A percentile compares a stretch with the other conserved stretches of the same genome.
Evolutionary conservation across 208 protist genomes (phyloP).

Genomic region (Angomonas ambiguus): DNA sequence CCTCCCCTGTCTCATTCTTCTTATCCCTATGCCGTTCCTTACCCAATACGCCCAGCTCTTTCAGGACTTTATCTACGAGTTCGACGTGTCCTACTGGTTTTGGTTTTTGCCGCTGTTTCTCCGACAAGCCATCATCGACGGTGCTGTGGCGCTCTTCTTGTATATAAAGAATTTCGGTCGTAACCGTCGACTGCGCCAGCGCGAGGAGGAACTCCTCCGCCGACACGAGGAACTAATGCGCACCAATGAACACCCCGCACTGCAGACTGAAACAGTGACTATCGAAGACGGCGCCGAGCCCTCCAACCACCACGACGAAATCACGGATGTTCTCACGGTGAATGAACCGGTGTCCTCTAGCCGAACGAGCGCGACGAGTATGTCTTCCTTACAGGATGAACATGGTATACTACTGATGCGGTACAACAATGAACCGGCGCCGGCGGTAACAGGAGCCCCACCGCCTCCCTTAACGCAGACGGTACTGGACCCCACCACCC

Average conservation of each 20-base stretch:
- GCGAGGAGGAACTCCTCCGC: not conserved
- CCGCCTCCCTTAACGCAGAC: not conserved
- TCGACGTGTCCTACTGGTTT: constrained; percentile 50
- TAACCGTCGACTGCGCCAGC: not conserved
- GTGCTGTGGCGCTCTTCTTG: not conserved
- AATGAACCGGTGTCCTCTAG: not conserved
- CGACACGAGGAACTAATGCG: not conserved
- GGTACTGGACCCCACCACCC: not conserved
- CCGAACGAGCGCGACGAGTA: not conserved
- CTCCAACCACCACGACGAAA: not conserved
- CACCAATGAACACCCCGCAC: not conserved
- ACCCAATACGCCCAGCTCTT: constrained; percentile 38
- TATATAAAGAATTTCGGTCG: constrained; percentile 12
- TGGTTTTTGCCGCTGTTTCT: constrained; percentile 39
- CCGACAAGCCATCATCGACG: constrained; percentile 16
- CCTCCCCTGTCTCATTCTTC: constrained; percentile 43
- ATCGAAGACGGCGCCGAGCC: not conserved
- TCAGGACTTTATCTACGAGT: constrained; percentile 36
- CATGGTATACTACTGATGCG: not conserved
- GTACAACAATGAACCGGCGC: not conserved
- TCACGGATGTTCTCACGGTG: not conserved
- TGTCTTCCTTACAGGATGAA: not conserved
- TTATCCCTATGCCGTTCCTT: constrained; percentile 47
- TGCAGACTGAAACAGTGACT: not conserved
- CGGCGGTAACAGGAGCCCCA: not conserved